Evolutionary conservation across 768 basidiomycete genomes (phyloP), one percentile per base, ranked within the genome.

Genomic region (Tylopilus sp.): DNA sequence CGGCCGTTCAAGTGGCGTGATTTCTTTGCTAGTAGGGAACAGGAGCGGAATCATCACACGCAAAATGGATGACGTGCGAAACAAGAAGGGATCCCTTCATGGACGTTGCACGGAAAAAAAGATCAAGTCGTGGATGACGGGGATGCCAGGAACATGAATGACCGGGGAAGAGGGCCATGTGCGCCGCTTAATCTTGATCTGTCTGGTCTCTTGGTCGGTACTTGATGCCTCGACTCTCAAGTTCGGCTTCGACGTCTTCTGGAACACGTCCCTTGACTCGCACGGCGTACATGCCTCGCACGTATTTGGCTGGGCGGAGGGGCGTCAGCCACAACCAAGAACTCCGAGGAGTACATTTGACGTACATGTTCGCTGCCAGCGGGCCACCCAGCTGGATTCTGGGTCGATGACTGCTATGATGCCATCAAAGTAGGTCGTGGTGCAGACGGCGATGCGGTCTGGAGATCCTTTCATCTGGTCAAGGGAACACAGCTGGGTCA

Each of bases 341-440:
- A 46, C 26, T 22, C 40, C 46, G 23, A 53, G 21, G 21, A 26
- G 18, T n/a, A 10, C 13, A 20, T 41, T 48, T 26, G 38, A 78
- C 86, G 56, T 59, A 95, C 95, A 83, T 58, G 88, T 92, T 66
- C 95, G 74, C 69, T 99, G 95, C 94, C 95, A 99, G 58, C 89
- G 81, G 7, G 91, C 90, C 6, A 98, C 94, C 97, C 97, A 99
- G 66, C 91, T 93, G 43, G 79, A 78, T 59, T 90, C 85, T 2
- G 95, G 87, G 61, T 90, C 82, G 40, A 93, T 83, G 42, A 93
- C 81, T 0, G 94, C 82, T 56, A 98, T 90, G 35, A 92, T 78
- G 12, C 97, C 97, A 59, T 98, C 95, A 58, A 90, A 99, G 57
- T 90, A 85, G 2, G 88, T 84, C 22, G 93, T 95, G 10, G 95